Evolutionary conservation across 2,329 filamentous ascomycete genomes (phyloP).

Genomic region (Colletotrichum siamense): DNA sequence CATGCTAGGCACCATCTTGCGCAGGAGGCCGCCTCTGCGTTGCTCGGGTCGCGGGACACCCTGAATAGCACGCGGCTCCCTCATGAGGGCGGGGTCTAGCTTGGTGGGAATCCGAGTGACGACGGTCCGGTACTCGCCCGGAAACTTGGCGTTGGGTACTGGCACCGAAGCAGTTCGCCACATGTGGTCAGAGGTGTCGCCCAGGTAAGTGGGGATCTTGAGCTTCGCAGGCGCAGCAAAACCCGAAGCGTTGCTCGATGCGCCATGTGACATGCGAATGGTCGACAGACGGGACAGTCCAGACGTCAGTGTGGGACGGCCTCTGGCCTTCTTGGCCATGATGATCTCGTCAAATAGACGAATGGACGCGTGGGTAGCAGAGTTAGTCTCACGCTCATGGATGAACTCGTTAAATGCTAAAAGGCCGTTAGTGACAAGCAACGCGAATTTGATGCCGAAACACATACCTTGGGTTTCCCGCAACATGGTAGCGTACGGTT

Average conservation of each 20-base stretch:
- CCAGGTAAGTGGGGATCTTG: slow-evolving; percentile 66
- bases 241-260: slow-evolving; percentile 44
- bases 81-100: slow-evolving; percentile 86
- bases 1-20: slow-evolving; percentile 63
- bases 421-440: slow-evolving; percentile 25
- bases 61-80: slow-evolving; percentile 88
- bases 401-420: slow-evolving; percentile 79
- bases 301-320: slow-evolving; percentile 68
- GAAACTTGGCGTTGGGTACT: slow-evolving; percentile 65
- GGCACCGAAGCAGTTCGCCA: slow-evolving; percentile 74
- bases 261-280: slow-evolving; percentile 61
- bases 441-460: background rate
- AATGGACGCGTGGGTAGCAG: slow-evolving; percentile 67
- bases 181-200: slow-evolving; percentile 77
- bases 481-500: slow-evolving; percentile 69
- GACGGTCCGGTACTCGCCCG: slow-evolving; percentile 65
- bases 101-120: slow-evolving; percentile 77
- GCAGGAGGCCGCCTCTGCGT: slow-evolving; percentile 53
- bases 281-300: slow-evolving; percentile 69
- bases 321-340: slow-evolving; percentile 74
- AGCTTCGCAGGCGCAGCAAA: slow-evolving; percentile 39
- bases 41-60: slow-evolving; percentile 74
- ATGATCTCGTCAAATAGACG: slow-evolving; percentile 87
- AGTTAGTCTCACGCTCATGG: slow-evolving; percentile 75
- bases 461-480: slow-evolving; percentile 68